Evolutionary conservation across 2,329 filamentous ascomycete species (phyloP), one percentile per base, ranked within the genome.

Genomic region (Pezicula radicicola): DNA sequence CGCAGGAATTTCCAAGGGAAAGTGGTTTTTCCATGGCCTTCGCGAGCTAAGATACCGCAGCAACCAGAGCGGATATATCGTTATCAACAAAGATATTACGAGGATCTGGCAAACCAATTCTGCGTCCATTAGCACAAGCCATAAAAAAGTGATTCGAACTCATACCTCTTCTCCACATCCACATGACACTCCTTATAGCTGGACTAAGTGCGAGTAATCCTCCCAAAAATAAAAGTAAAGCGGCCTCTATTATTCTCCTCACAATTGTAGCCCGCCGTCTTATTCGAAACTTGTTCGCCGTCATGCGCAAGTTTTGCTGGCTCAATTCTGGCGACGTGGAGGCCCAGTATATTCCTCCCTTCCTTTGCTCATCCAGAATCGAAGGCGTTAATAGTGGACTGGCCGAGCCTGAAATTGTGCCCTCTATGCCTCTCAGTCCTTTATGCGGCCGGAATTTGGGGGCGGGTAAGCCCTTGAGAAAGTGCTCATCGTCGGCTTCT

Each of bases 401-500:
- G 2, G 80, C 78, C 3, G 74, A 65, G 6, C 78, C 78, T 0
- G 83, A 85, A 2, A 79, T 61, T 3, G 63, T 66, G 61, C 79
- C 84, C 59, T 81, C 77, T 53, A 69, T 71, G 53, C 81, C 85
- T 54, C 87, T 80, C 46, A 96, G 70, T 7, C 91, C 92, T 71
- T 96, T 97, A 66, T 88, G 86, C 30, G 83, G 77, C 55, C 84
- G 80, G 8, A 79, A 61, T n/a, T 79, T 86, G 2, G 92, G 89
- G 3, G 92, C 89, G 1, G 93, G 92, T 19, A 97, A 73, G 0
- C 91, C 88, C 67, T 88, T 94, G 51, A 96, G 76, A 60, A 93
- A 86, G 57, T 92, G 88, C 69, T 97, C 93, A 72, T 97, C 93
- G 63, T 97, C 93, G 37, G 93, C 93, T 67, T 97, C 93, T 16